Conservation (phyloP, 208 protist genomes). For the Blastocrithidia nonstop region DNA sequence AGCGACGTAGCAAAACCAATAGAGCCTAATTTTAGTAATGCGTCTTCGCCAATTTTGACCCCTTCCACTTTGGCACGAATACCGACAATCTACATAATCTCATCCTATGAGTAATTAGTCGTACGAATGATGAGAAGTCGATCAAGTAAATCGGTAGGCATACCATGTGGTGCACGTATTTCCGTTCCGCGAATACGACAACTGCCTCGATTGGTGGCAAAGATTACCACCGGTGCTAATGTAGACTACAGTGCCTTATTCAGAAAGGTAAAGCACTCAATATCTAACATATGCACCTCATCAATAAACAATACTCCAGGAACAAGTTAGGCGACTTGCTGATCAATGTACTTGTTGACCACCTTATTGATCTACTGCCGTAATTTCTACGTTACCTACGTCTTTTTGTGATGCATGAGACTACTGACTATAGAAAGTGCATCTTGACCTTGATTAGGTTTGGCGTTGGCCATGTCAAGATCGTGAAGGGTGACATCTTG, state of each 20-base stretch:
- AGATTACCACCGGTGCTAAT: constrained; percentile 99
- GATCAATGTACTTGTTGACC: constrained; percentile 99
- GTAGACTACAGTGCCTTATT: constrained; percentile 99
- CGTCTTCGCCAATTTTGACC: constrained; percentile 86
- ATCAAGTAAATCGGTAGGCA: constrained; percentile 99
- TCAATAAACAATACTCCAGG: constrained; percentile 99
- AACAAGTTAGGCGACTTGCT: constrained; percentile 99
- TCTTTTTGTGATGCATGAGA: constrained; percentile 99
- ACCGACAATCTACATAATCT: constrained; percentile 93
- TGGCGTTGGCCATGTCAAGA: constrained; percentile 98
- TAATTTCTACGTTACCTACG: constrained; percentile 99
- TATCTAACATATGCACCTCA: constrained; percentile 99
- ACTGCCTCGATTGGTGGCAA: constrained; percentile 99
- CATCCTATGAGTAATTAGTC: constrained; percentile 89
- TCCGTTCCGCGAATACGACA: constrained; percentile 95
- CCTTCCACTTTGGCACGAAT: constrained; percentile 93
- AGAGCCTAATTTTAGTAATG: constrained; percentile 77
- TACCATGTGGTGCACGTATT: constrained; percentile 96
- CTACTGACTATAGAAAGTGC: constrained; percentile 95
- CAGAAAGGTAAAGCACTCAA: constrained; percentile 99
- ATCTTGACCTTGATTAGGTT: constrained; percentile 94
- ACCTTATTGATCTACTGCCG: constrained; percentile 99
- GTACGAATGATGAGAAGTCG: constrained; percentile 98
- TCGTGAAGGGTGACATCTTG: constrained; percentile 99
- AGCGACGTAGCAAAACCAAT: constrained; percentile 92